Evolutionary conservation across 257 asterid genomes (phyloP), one percentile per base, ranked within the genome.

Genomic region (Scutellaria barbata): DNA sequence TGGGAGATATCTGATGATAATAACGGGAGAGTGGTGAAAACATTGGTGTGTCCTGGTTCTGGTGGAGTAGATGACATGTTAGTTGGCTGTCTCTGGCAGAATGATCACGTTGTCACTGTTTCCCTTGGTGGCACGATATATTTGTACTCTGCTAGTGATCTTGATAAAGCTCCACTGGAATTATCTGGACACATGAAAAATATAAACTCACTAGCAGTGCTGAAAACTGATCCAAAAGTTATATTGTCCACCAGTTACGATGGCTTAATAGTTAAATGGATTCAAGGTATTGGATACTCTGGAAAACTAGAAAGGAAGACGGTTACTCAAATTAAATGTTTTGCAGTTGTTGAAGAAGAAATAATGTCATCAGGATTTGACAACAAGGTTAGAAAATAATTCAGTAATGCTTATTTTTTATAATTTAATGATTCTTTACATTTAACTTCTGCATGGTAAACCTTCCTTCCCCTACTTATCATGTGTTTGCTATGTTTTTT

Each of bases 41-140:
- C 98, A 54, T 77, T 88, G 82, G 64, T 84, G 11, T 74, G 92
- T 74, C 88, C 95, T 65, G 93, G 95, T 78, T 88, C 96, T 64
- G 96, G 98, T 72, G 99, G 96, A 81, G 96, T 94, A 53, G 97
- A 94, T 57, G 98, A 91, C 82, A 94, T 94, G 99, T 73, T 94
- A 70, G 93, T 94, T 73, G 96, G 99, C 69, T 86, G 98, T 82
- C 96, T 94, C 22, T 94, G 99, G 99, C 96, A 82, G 78, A 91
- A 91, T 74, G 90, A 94, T 66, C 77, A 86, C 77, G 79, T 94
- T 60, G 82, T 94, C 72, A 88, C 89, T 48, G 83, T 94, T 78
- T 91, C 99, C 78, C 99, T 94, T 76, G 92, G 95, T 25, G 98
- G 99, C 76, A 85, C 96, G 64, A 85, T 94, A 74, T 91, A 83